phyloP scores from a whole-genome alignment of 2,329 filamentous ascomycete species.

The Aspergillus neotritici region DNA sequence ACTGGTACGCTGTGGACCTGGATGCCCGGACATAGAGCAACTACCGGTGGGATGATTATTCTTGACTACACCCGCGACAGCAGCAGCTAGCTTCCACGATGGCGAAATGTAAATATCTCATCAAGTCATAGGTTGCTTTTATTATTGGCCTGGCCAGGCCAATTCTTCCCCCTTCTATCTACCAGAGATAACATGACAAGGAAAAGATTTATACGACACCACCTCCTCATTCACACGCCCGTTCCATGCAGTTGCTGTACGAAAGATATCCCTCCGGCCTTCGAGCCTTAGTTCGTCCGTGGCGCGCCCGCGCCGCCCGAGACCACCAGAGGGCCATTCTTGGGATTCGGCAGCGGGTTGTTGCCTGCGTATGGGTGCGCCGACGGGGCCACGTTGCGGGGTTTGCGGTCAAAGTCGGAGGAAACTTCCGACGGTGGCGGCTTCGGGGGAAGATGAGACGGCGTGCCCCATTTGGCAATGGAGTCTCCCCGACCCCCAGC shows the following conservation, averaged over 20 bases:
- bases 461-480: slow-evolving; percentile 48
- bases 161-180: slow-evolving; percentile 1
- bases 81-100: too few species aligned
- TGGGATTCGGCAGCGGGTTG: slow-evolving; percentile 15
- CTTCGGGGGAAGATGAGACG: slow-evolving; percentile 46
- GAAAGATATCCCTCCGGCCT: neutral
- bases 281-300: slow-evolving; percentile 23
- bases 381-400: slow-evolving; percentile 21
- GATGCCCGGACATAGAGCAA: too few species aligned
- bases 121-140: too few species aligned
- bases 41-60: too few species aligned
- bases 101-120: too few species aligned
- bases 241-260: too few species aligned
- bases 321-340: slow-evolving; percentile 36
- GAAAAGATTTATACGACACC: neutral
- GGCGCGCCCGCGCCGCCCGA: slow-evolving; percentile 29
- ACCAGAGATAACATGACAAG: slow-evolving; percentile 4
- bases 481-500: slow-evolving; percentile 25
- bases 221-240: too few species aligned
- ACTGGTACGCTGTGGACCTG: too few species aligned
- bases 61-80: too few species aligned
- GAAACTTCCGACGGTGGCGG: slow-evolving; percentile 45
- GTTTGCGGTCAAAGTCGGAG: slow-evolving; percentile 38
- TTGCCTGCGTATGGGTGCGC: slow-evolving; percentile 20
- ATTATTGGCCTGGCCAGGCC: too few species aligned